Percentiles rank a stretch among this genome's conserved stretches.
Conservation (phyloP, 495 filamentous ascomycete genomes). For the Xylaria intraflava region DNA sequence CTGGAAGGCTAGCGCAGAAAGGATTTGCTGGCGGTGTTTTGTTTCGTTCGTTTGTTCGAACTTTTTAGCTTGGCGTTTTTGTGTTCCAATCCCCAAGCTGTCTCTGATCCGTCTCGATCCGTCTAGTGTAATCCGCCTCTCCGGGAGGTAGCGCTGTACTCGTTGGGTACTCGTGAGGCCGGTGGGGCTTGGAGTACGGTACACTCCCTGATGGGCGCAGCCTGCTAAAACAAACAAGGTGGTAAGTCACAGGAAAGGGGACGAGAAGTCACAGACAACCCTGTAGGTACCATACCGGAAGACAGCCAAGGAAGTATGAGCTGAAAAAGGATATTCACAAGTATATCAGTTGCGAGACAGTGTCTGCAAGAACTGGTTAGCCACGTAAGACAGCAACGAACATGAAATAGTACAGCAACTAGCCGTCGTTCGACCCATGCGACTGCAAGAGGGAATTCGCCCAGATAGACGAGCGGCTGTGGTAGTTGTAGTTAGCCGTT, state of each 20-base stretch:
- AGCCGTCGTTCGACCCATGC: not conserved
- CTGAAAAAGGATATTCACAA: not conserved
- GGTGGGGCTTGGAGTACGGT: not conserved
- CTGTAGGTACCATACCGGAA: not conserved
- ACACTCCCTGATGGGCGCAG: not conserved
- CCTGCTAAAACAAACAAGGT: slow-evolving; percentile 1
- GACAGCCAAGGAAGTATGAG: slow-evolving; percentile 6
- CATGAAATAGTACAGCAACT: not conserved
- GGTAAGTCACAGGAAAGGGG: not conserved
- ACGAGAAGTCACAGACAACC: not conserved
- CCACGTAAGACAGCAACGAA: slow-evolving; percentile 8
- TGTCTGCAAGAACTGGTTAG: slow-evolving; percentile 2
- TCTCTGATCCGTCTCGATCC: not conserved
- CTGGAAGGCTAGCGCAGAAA: not conserved
- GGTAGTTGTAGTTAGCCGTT: too few species aligned
- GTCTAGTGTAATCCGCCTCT: not conserved
- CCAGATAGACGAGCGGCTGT: not conserved
- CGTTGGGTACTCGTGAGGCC: slow-evolving; percentile 2
- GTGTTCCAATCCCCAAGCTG: not conserved
- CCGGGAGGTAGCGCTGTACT: slow-evolving; percentile 1
- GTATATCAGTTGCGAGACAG: slow-evolving; percentile 4
- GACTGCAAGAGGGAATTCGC: not conserved
- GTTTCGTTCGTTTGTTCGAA: slow-evolving; percentile 8
- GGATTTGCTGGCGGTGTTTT: not conserved
- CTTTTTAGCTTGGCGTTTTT: not conserved